Conservation (phyloP, 768 basidiomycete genomes). For the Trichaptum fuscoviolaceum region DNA sequence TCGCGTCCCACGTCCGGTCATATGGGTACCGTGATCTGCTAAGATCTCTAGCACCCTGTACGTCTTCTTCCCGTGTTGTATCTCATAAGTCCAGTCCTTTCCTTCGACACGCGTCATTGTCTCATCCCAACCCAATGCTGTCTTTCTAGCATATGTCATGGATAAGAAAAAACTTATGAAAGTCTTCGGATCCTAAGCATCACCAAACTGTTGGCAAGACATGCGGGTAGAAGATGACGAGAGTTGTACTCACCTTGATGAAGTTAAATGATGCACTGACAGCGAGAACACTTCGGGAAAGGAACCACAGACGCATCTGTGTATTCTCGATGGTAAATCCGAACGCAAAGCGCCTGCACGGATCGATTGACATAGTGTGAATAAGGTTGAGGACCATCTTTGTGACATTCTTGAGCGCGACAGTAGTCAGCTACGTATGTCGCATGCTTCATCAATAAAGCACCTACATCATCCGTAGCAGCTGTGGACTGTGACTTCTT, state of each 20-base stretch:
- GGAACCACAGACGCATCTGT: constrained; percentile 24
- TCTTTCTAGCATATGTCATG: constrained; percentile 5
- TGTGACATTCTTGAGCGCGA: constrained; percentile 7
- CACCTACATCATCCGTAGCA: background rate
- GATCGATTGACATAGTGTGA: constrained; percentile 25
- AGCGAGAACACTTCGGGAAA: constrained; percentile 17
- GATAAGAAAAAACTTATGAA: constrained; percentile 9
- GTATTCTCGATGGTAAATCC: constrained; percentile 25
- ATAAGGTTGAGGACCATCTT: constrained; percentile 25
- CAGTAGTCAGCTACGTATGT: background rate
- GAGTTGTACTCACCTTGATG: constrained; percentile 4
- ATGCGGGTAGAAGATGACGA: background rate
- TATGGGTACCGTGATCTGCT: constrained; percentile 4
- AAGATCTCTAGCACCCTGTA: background rate
- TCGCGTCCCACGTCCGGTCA: constrained; percentile 6
- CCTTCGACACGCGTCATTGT: constrained; percentile 5
- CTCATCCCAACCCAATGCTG: constrained; percentile 8
- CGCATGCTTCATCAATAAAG: background rate
- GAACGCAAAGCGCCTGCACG: constrained; percentile 19
- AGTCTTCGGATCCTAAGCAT: constrained; percentile 6
- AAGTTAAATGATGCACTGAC: constrained; percentile 17
- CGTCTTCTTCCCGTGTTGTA: background rate
- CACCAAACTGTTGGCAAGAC: background rate
- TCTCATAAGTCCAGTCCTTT: background rate
- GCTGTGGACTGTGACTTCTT: background rate